Evolutionary conservation across 225 moss, liverwort and hornwort species (phyloP).

Genomic region (Straminergon stramineum): DNA sequence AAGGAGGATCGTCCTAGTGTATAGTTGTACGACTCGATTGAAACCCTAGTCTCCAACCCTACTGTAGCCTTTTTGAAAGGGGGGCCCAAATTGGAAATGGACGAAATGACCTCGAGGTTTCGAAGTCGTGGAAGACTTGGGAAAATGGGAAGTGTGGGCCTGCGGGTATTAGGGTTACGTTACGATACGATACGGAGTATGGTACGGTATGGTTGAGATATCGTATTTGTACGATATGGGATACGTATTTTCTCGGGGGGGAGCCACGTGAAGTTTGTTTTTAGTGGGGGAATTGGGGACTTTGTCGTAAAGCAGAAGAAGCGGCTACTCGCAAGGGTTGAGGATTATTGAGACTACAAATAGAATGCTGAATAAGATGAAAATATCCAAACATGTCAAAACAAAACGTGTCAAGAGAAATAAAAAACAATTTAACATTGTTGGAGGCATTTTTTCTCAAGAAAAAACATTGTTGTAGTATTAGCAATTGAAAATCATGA

Average conservation of each 20-base stretch:
- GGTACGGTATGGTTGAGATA: rapidly evolving
- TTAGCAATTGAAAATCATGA: neutral
- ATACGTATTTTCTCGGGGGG: neutral
- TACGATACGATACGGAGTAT: neutral
- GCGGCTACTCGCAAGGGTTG: neutral
- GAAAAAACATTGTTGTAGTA: neutral
- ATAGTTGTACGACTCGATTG: neutral
- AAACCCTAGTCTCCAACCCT: neutral
- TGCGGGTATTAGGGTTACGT: neutral
- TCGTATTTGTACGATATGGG: neutral
- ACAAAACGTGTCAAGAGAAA: neutral
- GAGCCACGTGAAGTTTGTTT: neutral
- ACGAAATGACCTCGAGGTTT: neutral
- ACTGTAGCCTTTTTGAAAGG: neutral
- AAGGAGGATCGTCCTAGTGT: neutral
- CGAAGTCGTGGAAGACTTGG: neutral
- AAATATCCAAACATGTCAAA: neutral
- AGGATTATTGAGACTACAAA: neutral
- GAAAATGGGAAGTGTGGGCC: neutral
- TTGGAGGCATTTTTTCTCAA: too few species aligned
- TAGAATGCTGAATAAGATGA: neutral
- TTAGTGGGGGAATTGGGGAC: neutral
- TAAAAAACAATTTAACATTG: too few species aligned
- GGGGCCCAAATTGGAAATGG: neutral
- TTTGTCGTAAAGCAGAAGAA: neutral